A percentile compares a stretch with the other conserved stretches of the same genome.
phyloP scores from a whole-genome alignment of 1,139 yeast species.

The Tardiomyces blankii region DNA sequence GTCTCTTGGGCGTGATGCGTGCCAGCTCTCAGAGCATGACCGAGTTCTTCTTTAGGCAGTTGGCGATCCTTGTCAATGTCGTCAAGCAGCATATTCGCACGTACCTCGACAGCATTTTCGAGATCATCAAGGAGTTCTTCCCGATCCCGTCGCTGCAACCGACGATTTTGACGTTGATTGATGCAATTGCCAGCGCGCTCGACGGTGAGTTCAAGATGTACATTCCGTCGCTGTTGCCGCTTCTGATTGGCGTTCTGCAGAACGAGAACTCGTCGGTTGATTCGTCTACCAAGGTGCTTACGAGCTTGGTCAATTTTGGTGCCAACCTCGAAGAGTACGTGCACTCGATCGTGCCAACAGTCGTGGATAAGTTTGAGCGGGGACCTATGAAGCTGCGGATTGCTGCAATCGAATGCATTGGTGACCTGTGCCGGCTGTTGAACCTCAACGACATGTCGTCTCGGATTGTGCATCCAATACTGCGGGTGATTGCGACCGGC shows the following conservation, averaged over 20 bases:
- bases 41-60: slow-evolving; percentile 83
- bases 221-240: slow-evolving; percentile 65
- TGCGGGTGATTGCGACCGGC: slow-evolving; percentile 51
- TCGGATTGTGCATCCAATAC: slow-evolving; percentile 75
- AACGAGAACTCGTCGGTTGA: slow-evolving; percentile 55
- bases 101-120: slow-evolving; percentile 66
- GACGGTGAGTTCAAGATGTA: slow-evolving; percentile 88
- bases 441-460: slow-evolving; percentile 83
- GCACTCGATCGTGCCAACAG: slow-evolving; percentile 74
- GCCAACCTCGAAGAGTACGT: slow-evolving; percentile 79
- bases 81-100: slow-evolving; percentile 89
- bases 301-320: slow-evolving; percentile 84
- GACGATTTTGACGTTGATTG: slow-evolving; percentile 70
- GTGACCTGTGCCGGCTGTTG: slow-evolving; percentile 65
- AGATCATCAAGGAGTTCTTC: slow-evolving; percentile 66
- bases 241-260: slow-evolving; percentile 67
- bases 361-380: slow-evolving; percentile 70
- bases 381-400: slow-evolving; percentile 47
- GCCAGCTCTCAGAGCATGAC: slow-evolving; percentile 72
- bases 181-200: slow-evolving; percentile 72
- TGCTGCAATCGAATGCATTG: slow-evolving; percentile 77
- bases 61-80: slow-evolving; percentile 66
- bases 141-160: slow-evolving; percentile 57
- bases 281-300: slow-evolving; percentile 63
- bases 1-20: slow-evolving; percentile 75